Percentiles rank a stretch among this genome's conserved stretches.
Conservation (phyloP, 257 asterid species). For the Solanum chiquidenum region DNA sequence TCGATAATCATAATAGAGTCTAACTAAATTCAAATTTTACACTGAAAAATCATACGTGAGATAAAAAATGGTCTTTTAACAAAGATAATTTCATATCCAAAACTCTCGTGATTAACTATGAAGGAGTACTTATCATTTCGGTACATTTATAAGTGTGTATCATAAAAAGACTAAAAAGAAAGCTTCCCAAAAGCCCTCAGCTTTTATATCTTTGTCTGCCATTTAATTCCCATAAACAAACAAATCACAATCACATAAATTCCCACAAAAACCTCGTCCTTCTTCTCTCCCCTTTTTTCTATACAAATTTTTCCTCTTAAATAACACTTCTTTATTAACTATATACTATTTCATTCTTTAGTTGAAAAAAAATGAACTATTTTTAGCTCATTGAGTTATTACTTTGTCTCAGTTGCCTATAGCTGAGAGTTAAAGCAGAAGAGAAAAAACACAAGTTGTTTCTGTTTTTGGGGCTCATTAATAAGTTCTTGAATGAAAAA, state of each 20-base stretch:
- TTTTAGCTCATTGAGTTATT: background rate
- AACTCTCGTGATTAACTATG: accelerated
- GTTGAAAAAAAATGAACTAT: background rate
- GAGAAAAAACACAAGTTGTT: background rate
- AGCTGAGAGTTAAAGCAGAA: background rate
- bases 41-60: too few relatives aligned
- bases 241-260: constrained; percentile 18
- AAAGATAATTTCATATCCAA: accelerated
- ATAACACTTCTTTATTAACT: background rate
- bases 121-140: accelerated
- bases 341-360: background rate
- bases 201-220: constrained; percentile 80
- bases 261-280: constrained; percentile 15
- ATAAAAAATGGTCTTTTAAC: too few relatives aligned
- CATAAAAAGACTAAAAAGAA: constrained; percentile 35
- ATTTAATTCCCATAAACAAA: constrained; percentile 34
- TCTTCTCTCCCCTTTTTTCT: constrained; percentile 1
- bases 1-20: too few relatives aligned
- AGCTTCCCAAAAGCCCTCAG: constrained; percentile 34
- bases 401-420: background rate
- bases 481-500: background rate
- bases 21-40: too few relatives aligned
- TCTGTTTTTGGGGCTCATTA: background rate
- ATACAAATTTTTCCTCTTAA: background rate
- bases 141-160: background rate